These are phyloP conservation scores for Vitis hybrid DNA, from an alignment of 177 flowering plant species.

Conservation along the genomic window DNA sequence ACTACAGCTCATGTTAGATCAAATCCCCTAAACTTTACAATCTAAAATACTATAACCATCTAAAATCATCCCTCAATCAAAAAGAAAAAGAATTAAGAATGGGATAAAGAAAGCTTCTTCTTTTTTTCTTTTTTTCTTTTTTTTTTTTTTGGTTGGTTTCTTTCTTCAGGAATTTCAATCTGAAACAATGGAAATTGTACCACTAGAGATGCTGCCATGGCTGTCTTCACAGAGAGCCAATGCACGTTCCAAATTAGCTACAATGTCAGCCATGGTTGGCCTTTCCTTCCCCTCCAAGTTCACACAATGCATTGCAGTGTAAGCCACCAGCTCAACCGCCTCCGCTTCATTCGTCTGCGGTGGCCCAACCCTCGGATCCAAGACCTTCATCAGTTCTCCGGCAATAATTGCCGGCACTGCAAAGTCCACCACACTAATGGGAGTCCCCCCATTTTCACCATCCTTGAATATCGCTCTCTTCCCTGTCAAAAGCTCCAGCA, in stretches of 20 bases:
- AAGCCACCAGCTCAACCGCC: constrained; percentile 81
- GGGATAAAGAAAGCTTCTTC: not conserved
- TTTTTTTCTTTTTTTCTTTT: not conserved
- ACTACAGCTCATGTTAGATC: constrained; percentile 25
- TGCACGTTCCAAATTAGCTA: constrained; percentile 78
- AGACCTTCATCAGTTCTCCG: constrained; percentile 48
- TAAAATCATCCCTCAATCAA: constrained; percentile 2
- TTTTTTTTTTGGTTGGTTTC: not conserved
- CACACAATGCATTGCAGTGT: constrained; percentile 77
- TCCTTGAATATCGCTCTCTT: constrained; percentile 66
- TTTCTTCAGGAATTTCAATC: constrained; percentile 34
- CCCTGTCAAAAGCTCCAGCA: constrained; percentile 74
- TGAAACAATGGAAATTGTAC: constrained; percentile 57
- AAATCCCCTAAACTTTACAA: constrained; percentile 18
- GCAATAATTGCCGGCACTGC: constrained; percentile 60
- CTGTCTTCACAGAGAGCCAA: constrained; percentile 55
- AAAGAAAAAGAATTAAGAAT: constrained; percentile 7
- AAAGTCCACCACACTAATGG: constrained; percentile 61
- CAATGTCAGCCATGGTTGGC: constrained; percentile 76
- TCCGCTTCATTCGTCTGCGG: constrained; percentile 61
- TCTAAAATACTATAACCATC: constrained; percentile 8
- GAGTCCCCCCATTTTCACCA: constrained; percentile 36
- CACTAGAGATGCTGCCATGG: constrained; percentile 89
- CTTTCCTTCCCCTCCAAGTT: constrained; percentile 77
- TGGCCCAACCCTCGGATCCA: constrained; percentile 60